Evolutionary conservation across 768 basidiomycete species (phyloP), one percentile per base, ranked within the genome.

Genomic region (Coprinellus aureogranulatus): DNA sequence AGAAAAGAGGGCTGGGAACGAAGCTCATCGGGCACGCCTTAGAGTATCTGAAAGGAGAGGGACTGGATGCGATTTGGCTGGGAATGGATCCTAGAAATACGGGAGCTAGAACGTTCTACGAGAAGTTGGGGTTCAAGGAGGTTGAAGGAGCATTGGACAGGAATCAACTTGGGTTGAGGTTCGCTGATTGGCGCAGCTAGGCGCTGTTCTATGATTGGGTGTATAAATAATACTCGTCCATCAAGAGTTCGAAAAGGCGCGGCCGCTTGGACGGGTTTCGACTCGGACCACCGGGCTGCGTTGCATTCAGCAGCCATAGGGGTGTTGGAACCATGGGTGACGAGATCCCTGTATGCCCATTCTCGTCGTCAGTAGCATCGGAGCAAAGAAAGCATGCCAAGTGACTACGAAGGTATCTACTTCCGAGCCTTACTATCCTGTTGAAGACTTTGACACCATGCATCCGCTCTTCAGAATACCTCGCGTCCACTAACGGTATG

Each of bases 1-100:
- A 89, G 68, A 74, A 81, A 54, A 79, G 80, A 59, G 89, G 89
- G 23, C 89, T 84, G 83, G 90, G 89, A n/a, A 78, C 77, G 66
- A 82, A 70, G 67, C 67, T 92, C 61, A 83, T 91, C 34, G 75
- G 70, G 45, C 70, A 63, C 31, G 87, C 81, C 3, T 77, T 88
- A 25, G 72, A 75, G 45, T 75, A 82, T 72, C 68, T 92, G 64
- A 80, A 74, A 59, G 76, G 64, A 30, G 73, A 81, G 48, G 78
- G 78, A 34, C 63, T 84, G 16, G 70, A 73, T 11, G 78, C 80
- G 1, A 68, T 92, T 28, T 91, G 88, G 87, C 69, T 92, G 31
- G 89, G 86, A 3, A 66, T 89, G 67, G 83, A 90, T 66, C 78
- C 82, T 25, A 74, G 79, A 64, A 92, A 92, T 69, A 69, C 68